Conservation (phyloP, 805 yeast species). For the Saturnispora diversa region DNA sequence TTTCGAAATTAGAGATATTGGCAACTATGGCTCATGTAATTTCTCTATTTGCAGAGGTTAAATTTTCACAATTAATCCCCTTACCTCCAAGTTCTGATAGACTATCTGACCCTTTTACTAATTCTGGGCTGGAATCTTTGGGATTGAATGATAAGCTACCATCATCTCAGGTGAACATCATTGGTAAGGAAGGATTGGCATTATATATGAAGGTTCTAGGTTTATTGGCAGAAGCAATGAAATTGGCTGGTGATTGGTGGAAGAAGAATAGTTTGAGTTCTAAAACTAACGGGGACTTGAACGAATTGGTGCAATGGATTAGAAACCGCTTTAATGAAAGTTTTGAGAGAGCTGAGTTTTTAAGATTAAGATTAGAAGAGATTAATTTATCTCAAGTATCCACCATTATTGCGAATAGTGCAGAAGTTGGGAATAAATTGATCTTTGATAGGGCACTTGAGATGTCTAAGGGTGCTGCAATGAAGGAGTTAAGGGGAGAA, state of each 20-base stretch:
- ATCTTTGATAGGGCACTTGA: constrained; percentile 91
- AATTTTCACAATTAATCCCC: constrained; percentile 78
- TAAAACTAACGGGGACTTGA: constrained; percentile 29
- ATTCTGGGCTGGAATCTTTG: constrained; percentile 27
- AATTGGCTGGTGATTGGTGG: constrained; percentile 89
- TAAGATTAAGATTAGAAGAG: constrained; percentile 49
- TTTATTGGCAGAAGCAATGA: constrained; percentile 78
- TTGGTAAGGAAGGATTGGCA: constrained; percentile 63
- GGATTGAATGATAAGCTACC: constrained; percentile 7
- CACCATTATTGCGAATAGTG: constrained; percentile 1
- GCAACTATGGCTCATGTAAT: constrained; percentile 91
- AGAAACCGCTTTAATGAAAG: constrained; percentile 83
- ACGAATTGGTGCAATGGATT: constrained; percentile 82
- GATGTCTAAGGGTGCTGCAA: constrained; percentile 86
- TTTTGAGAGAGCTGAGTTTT: constrained; percentile 78
- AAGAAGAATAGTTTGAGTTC: constrained; percentile 32
- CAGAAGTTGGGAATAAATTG: constrained; percentile 61
- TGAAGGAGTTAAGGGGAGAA: constrained; percentile 65
- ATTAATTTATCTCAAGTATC: constrained; percentile 22
- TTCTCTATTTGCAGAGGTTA: constrained; percentile 81
- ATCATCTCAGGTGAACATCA: constrained; percentile 1
- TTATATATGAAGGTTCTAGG: constrained; percentile 80
- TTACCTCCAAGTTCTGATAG: constrained; percentile 38
- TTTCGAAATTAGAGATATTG: constrained; percentile 52
- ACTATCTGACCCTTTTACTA: constrained; percentile 7